These are phyloP conservation scores for Neurospora sp. DNA, from an alignment of 495 filamentous ascomycete species.

Conservation along the genomic window DNA sequence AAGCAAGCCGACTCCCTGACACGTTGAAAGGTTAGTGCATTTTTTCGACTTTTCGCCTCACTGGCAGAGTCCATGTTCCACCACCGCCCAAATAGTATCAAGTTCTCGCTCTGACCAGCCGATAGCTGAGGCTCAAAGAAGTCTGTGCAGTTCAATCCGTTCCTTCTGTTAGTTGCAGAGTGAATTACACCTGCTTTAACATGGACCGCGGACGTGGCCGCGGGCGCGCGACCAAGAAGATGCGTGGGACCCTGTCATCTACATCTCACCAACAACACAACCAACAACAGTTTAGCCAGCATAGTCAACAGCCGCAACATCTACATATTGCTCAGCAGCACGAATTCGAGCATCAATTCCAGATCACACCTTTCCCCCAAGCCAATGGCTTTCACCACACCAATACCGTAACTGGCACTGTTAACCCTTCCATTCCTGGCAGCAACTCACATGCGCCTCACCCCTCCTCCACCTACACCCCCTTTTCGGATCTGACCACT, in stretches of 20 bases:
- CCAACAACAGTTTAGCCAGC: not conserved
- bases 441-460: not conserved
- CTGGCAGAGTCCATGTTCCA: not conserved
- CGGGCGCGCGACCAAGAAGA: slow-evolving; percentile 23
- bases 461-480: not conserved
- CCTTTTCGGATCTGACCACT: not conserved
- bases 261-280: slow-evolving; percentile 5
- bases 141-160: not conserved
- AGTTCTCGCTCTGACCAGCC: not conserved
- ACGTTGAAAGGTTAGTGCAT: slow-evolving; percentile 24
- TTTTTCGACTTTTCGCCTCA: slow-evolving; percentile 24
- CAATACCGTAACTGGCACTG: not conserved
- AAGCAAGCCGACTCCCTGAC: slow-evolving; percentile 18
- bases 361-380: not conserved
- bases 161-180: not conserved
- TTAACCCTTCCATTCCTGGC: not conserved
- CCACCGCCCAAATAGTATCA: not conserved
- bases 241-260: slow-evolving; percentile 13
- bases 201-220: slow-evolving; percentile 25
- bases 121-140: not conserved
- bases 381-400: not conserved
- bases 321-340: not conserved
- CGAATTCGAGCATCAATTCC: not conserved
- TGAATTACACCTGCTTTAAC: slow-evolving; percentile 13
- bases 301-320: not conserved